Base-by-base conservation (phyloP, 192 early-diverging fungal species). In the Backusella morwellensis region DNA sequence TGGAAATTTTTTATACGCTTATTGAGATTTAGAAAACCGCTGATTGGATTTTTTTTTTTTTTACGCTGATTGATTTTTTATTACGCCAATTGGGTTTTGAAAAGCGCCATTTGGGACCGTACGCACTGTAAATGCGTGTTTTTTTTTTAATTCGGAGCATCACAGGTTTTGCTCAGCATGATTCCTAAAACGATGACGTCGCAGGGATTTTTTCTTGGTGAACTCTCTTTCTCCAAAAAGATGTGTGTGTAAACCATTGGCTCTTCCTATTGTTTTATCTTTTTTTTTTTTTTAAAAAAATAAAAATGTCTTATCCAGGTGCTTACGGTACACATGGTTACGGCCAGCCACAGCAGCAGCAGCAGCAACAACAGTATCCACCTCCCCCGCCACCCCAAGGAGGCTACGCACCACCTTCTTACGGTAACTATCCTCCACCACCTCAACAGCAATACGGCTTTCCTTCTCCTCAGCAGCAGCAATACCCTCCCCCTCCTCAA, bases 301-400 rank as follows among this genome's bases (percentile, higher is more conserved):
- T 50, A 50, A 72, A 72, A 36, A 80, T 80, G 78, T 15, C 69
- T 42, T 80, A 80, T 36, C 78, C 78, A 23, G 78, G 78, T 26
- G 29, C 35, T 21, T 80, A 80, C 74, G 78, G 78, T 26, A 52
- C 68, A 47, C 78, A 79, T 3, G 68, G 73, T 21, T 80, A 80
- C 29, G 73, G 73, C 23, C 78, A 75, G 35, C 56, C 56, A 23
- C 56, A 23, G 12, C 56, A 8, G 14, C 56, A 23, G 23, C 56
- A 26, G 12, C 56, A 63, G 12, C 56, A 32, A 3, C 32, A 63
- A 63, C 56, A 63, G 29, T 63, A 63, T 63, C 56, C 56, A 29
- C 56, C 56, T 1, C 56, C 32, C 32, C 32, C 56, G 9, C 56
- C 56, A 14, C 56, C 56, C 23, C 56, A 63, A 63, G 56, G 56